Base-by-base conservation (phyloP, 2,329 filamentous ascomycete genomes). In the Neofusicoccum sp. region DNA sequence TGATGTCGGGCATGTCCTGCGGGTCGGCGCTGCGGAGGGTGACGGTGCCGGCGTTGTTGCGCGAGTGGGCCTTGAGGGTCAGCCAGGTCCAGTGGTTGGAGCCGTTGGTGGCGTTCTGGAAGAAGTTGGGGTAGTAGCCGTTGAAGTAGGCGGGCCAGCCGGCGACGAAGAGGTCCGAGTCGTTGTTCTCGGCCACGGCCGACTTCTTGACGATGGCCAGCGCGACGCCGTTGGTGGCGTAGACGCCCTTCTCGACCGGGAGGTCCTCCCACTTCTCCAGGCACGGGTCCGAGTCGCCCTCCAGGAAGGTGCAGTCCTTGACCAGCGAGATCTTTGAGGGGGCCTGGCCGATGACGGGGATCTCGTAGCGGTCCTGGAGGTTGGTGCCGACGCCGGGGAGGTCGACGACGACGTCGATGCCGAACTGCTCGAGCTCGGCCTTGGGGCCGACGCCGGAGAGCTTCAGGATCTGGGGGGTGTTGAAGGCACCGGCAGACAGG, bases 391-490 rank as follows among this genome's bases (percentile, higher is more conserved):
- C 86, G 45, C 86, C 84, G 1, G 82, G 82, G 0, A 84, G 81
- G 63, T 88, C 79, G 3, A 80, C 76, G 16, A 86, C 65, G 0
- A 83, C 73, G 1, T 77, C 67, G 63, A 89, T 88, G n/a, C 76
- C 72, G 67, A 83, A 79, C 57, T 76, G 75, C 20, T 77, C 64
- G 5, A 89, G 79, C 64, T 86, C 81, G 0, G 74, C 68, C 9
- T 71, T 67, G 0, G 85, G 84, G 0, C 86, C 86, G 34, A 89
- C 79, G n/a, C 87, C 87, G 56, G 79, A 84, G 1, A 88, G 80
- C 74, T 86, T 84, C 11, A 89, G 81, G 2, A 89, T 73, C 70
- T 89, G 86, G 6, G 86, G 85, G 1, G 82, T 82, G 73, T 88
- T 86, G 72, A 84, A 88, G 1, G 84, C 80, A 7, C 85, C 85